Conservation (phyloP, 2,329 filamentous ascomycete genomes). For the Phaeosphaeriaceae sp. region DNA sequence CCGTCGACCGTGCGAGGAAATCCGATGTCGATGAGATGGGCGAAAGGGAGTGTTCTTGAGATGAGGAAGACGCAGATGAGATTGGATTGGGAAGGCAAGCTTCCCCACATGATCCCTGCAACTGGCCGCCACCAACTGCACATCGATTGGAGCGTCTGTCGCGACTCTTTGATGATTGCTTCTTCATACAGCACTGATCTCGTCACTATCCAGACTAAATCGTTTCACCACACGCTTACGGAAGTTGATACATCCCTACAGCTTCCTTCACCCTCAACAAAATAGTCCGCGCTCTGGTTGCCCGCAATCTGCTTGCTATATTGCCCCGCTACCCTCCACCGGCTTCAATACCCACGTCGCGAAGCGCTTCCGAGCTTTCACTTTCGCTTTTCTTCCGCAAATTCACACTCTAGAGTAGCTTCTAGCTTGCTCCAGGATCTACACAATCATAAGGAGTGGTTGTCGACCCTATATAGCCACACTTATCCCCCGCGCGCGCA, state of each 20-base stretch:
- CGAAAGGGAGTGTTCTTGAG: constrained; percentile 7
- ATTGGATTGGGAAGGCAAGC: constrained; percentile 26
- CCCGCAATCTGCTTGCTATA: constrained; percentile 24
- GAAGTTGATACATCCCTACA: constrained; percentile 6
- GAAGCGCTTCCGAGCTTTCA: constrained; percentile 14
- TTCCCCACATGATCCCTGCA: constrained; percentile 22
- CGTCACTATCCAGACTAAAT: constrained; percentile 9
- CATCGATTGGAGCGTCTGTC: constrained; percentile 29
- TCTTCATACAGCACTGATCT: constrained; percentile 25
- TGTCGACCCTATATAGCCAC: neutral
- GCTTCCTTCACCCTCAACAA: neutral
- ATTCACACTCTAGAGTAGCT: too few relatives aligned
- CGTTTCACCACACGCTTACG: constrained; percentile 14
- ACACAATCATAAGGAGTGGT: too few relatives aligned
- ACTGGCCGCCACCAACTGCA: constrained; percentile 33
- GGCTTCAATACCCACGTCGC: constrained; percentile 19
- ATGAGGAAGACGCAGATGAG: constrained; percentile 17
- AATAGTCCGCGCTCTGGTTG: constrained; percentile 4
- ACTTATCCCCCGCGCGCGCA: too few relatives aligned
- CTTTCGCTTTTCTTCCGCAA: neutral
- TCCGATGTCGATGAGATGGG: neutral
- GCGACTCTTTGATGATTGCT: constrained; percentile 31
- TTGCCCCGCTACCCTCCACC: constrained; percentile 28
- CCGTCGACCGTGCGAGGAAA: neutral
- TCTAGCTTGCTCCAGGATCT: too few relatives aligned